phyloP scores from a whole-genome alignment of 768 basidiomycete genomes.

The Pulveroboletus sp. region DNA sequence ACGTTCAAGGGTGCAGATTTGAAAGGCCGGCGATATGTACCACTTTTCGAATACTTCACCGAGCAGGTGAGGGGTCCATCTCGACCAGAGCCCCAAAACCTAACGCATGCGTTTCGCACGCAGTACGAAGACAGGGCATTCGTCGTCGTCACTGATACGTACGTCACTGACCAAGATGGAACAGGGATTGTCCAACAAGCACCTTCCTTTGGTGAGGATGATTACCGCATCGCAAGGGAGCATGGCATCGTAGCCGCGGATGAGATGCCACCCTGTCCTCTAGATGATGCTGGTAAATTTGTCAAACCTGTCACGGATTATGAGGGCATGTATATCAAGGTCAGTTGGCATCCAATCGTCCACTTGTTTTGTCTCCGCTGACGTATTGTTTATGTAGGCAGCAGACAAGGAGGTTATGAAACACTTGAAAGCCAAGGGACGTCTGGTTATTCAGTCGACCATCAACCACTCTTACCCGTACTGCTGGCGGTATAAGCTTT shows the following conservation, averaged over 20 bases:
- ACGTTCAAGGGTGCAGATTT: conserved; percentile 88
- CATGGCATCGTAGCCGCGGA: conserved; percentile 80
- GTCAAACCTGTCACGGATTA: conserved; percentile 90
- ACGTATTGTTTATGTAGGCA: conserved; percentile 42
- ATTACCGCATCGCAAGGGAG: conserved; percentile 87
- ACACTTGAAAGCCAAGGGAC: conserved; percentile 77
- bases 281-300: conserved; percentile 87
- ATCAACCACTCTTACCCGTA: conserved; percentile 91
- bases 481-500: conserved; percentile 78
- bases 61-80: conserved; percentile 60
- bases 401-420: conserved; percentile 96
- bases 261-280: conserved; percentile 94
- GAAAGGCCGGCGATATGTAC: conserved; percentile 94
- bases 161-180: conserved; percentile 89
- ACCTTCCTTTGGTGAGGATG: conserved; percentile 97
- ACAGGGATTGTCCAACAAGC: conserved; percentile 99
- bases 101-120: neutral
- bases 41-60: conserved; percentile 94
- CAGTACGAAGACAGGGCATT: conserved; percentile 92
- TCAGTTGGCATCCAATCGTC: conserved; percentile 23
- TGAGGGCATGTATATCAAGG: conserved; percentile 86
- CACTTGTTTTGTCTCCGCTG: neutral
- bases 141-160: conserved; percentile 82
- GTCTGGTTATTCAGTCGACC: conserved; percentile 83
- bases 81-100: neutral